Evolutionary conservation across 129 eudicot genomes (phyloP).

Genomic region (Solidago caesia): DNA sequence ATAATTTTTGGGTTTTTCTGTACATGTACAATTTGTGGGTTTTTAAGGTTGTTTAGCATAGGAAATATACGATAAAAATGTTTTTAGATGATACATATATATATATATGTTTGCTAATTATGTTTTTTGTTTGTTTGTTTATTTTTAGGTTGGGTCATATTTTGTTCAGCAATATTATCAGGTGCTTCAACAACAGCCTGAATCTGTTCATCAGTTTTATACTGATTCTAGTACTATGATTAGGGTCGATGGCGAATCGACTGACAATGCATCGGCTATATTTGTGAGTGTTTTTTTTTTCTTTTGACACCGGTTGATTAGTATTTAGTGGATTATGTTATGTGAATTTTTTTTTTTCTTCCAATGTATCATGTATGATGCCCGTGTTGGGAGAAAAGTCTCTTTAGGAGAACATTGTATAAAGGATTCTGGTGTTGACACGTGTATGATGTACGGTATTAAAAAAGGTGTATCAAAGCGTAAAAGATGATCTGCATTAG

Average conservation of each 20-base stretch:
- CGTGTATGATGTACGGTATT: too few relatives aligned
- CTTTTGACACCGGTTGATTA: background rate
- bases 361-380: too few relatives aligned
- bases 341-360: background rate
- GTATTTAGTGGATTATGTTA: background rate
- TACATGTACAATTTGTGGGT: too few relatives aligned
- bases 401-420: too few relatives aligned
- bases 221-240: conserved; percentile 68
- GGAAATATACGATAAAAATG: background rate
- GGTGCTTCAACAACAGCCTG: conserved; percentile 74
- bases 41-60: too few relatives aligned
- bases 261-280: conserved; percentile 48
- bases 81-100: background rate
- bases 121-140: background rate
- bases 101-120: background rate
- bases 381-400: too few relatives aligned
- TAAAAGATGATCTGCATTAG: too few relatives aligned
- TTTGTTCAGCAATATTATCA: conserved; percentile 80
- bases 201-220: conserved; percentile 71
- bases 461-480: too few relatives aligned
- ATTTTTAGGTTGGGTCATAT: conserved; percentile 71
- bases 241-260: conserved; percentile 70
- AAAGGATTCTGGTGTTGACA: too few relatives aligned
- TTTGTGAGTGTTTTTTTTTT: conserved; percentile 36
- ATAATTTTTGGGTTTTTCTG: background rate